Evolutionary conservation across 192 early-diverging fungal species (phyloP).

Genomic region (Gryganskiella cystojenkinii): DNA sequence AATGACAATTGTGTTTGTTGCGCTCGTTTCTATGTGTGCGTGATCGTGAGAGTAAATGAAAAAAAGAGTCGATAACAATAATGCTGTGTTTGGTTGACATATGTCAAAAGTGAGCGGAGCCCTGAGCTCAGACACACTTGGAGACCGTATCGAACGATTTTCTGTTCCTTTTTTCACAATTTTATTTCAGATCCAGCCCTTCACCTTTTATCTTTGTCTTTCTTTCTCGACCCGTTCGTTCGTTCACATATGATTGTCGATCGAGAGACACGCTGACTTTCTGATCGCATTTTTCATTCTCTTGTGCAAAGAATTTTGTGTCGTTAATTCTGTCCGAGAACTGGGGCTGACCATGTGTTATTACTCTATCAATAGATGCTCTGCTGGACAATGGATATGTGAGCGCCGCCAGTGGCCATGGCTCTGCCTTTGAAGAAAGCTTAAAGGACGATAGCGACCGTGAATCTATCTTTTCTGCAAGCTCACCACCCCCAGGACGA

Average conservation of each 20-base stretch:
- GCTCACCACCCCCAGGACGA: constrained; percentile 13
- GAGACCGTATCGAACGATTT: not conserved
- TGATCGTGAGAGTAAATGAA: no score
- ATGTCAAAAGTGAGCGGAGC: constrained; percentile 29
- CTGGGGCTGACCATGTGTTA: not conserved
- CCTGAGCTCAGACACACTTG: no score
- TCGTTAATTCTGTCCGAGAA: not conserved
- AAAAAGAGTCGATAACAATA: no score
- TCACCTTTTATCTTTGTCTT: not conserved
- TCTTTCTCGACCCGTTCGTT: not conserved
- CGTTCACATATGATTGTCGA: constrained; percentile 13
- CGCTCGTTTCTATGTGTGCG: no score
- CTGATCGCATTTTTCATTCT: not conserved
- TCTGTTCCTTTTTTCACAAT: not conserved
- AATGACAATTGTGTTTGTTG: no score
- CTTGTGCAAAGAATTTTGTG: not conserved
- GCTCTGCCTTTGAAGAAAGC: constrained; percentile 59
- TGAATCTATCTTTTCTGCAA: constrained; percentile 48
- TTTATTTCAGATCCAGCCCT: constrained; percentile 42
- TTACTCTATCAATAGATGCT: constrained; percentile 37
- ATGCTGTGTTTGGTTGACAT: constrained; percentile 28
- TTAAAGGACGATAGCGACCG: constrained; percentile 52
- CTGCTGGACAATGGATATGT: constrained; percentile 68
- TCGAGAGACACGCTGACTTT: not conserved
- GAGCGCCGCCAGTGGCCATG: constrained; percentile 74